Conservation (phyloP, 257 asterid species). For the Marsdenia floribunda region DNA sequence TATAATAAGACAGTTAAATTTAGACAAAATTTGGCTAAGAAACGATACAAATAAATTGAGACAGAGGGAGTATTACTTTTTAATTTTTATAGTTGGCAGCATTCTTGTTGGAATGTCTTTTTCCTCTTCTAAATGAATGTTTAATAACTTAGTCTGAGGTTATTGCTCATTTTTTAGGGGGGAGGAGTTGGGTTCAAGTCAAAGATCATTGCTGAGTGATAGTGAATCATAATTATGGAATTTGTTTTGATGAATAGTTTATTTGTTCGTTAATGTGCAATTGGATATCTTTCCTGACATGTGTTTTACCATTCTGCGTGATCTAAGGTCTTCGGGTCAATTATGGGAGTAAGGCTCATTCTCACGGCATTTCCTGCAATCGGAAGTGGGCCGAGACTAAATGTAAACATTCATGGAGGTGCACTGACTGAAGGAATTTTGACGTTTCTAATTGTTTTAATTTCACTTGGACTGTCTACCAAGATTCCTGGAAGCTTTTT, state of each 20-base stretch:
- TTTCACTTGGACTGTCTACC: constrained; percentile 52
- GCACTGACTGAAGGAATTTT: constrained; percentile 80
- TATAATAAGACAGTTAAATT: too few relatives aligned
- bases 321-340: constrained; percentile 65
- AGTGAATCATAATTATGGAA: not conserved
- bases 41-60: too few relatives aligned
- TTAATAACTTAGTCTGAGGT: too few relatives aligned
- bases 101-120: too few relatives aligned
- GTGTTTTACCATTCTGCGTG: not conserved
- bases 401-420: constrained; percentile 65
- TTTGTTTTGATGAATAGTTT: not conserved
- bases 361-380: constrained; percentile 47
- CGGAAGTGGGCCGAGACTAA: constrained; percentile 60
- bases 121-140: too few relatives aligned
- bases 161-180: too few relatives aligned
- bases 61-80: too few relatives aligned
- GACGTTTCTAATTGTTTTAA: constrained; percentile 51
- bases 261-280: not conserved
- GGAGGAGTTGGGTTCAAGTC: not conserved
- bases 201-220: not conserved
- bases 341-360: constrained; percentile 65
- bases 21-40: too few relatives aligned
- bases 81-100: too few relatives aligned
- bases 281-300: not conserved
- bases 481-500: constrained; percentile 42